Evolutionary conservation across 805 yeast species (phyloP).

Genomic region (Suhomyces canberraensis): DNA sequence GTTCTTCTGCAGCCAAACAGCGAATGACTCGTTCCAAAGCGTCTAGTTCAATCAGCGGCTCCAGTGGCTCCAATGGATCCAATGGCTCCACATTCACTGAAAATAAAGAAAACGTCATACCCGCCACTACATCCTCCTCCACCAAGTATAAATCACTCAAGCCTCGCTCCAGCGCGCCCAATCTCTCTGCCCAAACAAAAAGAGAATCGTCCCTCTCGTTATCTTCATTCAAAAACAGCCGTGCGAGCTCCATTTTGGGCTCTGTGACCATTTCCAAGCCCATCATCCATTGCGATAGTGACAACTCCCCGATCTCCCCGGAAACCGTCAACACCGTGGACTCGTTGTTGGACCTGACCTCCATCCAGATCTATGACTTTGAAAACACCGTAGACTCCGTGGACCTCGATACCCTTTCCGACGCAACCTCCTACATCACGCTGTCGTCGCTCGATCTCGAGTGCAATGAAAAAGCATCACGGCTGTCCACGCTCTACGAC

Average conservation of each 20-base stretch:
- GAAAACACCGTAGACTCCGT: slow-evolving; percentile 8
- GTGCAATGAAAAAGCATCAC: background rate
- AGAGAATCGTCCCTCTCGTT: background rate
- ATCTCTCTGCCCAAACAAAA: slow-evolving; percentile 9
- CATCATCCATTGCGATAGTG: slow-evolving; percentile 5
- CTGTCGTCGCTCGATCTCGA: background rate
- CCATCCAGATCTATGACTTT: slow-evolving; percentile 16
- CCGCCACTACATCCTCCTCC: slow-evolving; percentile 1
- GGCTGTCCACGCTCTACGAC: background rate
- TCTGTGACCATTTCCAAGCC: slow-evolving; percentile 2
- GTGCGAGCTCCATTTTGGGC: background rate
- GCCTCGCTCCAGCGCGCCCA: slow-evolving; percentile 22
- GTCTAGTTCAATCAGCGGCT: no score
- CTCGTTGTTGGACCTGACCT: slow-evolving; percentile 16
- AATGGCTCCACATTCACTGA: no score
- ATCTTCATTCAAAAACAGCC: background rate
- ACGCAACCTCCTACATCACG: background rate
- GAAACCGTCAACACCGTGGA: slow-evolving; percentile 16
- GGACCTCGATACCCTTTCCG: slow-evolving; percentile 5
- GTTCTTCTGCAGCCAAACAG: slow-evolving; percentile 3
- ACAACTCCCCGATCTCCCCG: slow-evolving; percentile 7
- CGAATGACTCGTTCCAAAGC: background rate
- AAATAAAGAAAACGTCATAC: slow-evolving; percentile 14
- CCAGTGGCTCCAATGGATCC: background rate
- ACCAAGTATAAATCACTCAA: slow-evolving; percentile 9